Conservation (phyloP, 106 monocot genomes). For the Iris macrosiphon region DNA sequence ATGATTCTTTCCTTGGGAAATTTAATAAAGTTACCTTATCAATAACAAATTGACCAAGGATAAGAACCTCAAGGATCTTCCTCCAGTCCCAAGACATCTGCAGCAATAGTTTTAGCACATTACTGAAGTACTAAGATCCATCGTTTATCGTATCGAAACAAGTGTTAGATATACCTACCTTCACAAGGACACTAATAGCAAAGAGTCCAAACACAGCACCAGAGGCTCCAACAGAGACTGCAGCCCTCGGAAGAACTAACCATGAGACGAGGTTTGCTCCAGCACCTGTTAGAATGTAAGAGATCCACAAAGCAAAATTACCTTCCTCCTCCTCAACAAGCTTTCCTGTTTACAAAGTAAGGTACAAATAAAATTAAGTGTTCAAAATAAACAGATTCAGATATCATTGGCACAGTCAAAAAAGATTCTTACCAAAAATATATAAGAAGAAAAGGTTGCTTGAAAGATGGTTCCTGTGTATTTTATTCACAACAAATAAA, state of each 20-base stretch:
- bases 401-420: not conserved
- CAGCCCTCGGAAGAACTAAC: constrained; percentile 79
- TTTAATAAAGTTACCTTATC: constrained; percentile 51
- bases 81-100: constrained; percentile 99
- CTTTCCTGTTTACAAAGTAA: constrained; percentile 58
- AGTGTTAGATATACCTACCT: constrained; percentile 32
- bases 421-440: constrained; percentile 80
- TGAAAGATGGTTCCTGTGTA: constrained; percentile 93
- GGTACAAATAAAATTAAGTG: not conserved
- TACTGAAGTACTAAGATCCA: not conserved
- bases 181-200: constrained; percentile 92
- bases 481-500: constrained; percentile 18
- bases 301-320: constrained; percentile 87
- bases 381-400: not conserved
- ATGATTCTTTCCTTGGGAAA: not conserved
- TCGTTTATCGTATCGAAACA: not conserved
- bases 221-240: constrained; percentile 90
- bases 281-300: constrained; percentile 89
- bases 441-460: constrained; percentile 98
- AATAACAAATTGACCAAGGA: constrained; percentile 96
- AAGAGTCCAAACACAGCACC: constrained; percentile 99
- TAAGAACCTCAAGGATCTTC: constrained; percentile 97
- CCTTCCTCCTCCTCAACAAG: constrained; percentile 99
- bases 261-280: constrained; percentile 95
- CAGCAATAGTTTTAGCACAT: constrained; percentile 1